phyloP scores from a whole-genome alignment of 768 basidiomycete genomes.

The Lactarius indigo region DNA sequence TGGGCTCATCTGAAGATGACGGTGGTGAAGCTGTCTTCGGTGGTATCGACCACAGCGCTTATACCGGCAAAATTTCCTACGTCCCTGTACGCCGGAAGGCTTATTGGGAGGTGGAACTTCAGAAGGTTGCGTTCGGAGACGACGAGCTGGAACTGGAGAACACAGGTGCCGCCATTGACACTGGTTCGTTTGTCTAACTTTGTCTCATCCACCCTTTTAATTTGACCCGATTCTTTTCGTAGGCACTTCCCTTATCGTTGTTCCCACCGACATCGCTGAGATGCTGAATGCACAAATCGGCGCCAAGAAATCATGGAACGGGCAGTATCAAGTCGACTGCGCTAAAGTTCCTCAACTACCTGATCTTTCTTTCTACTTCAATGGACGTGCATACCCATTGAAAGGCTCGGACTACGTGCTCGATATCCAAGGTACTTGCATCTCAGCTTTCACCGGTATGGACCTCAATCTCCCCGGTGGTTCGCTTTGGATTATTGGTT shows the following conservation, averaged over 20 bases:
- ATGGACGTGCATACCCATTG: conserved; percentile 74
- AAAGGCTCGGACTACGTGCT: conserved; percentile 87
- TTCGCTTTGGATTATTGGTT: conserved; percentile 88
- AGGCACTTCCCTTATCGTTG: conserved; percentile 92
- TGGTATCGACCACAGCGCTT: conserved; percentile 75
- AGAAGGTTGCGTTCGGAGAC: conserved; percentile 79
- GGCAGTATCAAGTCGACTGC: conserved; percentile 92
- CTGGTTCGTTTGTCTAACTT: conserved; percentile 45
- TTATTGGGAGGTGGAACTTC: conserved; percentile 97
- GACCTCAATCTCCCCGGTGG: conserved; percentile 83
- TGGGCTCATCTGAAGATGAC: conserved; percentile 83
- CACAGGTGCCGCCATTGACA: conserved; percentile 92
- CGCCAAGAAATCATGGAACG: conserved; percentile 92
- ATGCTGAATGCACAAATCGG: conserved; percentile 96
- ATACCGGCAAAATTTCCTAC: conserved; percentile 77
- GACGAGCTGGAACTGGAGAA: conserved; percentile 88
- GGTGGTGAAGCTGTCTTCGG: conserved; percentile 92
- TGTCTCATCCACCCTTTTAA: neutral
- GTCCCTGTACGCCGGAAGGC: conserved; percentile 92
- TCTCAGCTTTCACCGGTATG: conserved; percentile 88
- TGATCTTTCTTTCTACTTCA: conserved; percentile 78
- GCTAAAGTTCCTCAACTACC: conserved; percentile 80
- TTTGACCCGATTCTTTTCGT: neutral
- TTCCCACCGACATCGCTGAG: conserved; percentile 93
- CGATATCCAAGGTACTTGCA: conserved; percentile 87